These are phyloP conservation scores for Colletotrichum lentis DNA, from an alignment of 2,329 filamentous ascomycete species.

Conservation along the genomic window DNA sequence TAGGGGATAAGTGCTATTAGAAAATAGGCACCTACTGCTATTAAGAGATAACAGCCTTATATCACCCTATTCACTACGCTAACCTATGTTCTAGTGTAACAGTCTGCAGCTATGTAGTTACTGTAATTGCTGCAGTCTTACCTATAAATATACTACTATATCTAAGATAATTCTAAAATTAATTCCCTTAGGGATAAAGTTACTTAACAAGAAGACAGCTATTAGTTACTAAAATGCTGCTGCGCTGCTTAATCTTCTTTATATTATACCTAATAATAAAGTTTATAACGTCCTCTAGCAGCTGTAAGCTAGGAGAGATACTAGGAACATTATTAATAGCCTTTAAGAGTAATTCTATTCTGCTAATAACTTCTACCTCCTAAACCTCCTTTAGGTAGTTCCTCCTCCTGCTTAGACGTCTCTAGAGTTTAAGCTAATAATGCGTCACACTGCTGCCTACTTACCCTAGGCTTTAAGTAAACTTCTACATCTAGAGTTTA, in stretches of 20 bases:
- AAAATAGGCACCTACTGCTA: no score
- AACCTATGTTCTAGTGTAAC: constrained; percentile 12
- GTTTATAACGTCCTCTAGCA: constrained; percentile 19
- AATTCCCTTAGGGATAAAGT: constrained; percentile 17
- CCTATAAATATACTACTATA: constrained; percentile 21
- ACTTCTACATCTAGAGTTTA: constrained; percentile 11
- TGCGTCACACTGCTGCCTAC: constrained; percentile 25
- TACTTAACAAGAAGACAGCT: constrained; percentile 17
- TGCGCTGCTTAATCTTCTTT: constrained; percentile 17
- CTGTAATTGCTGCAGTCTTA: constrained; percentile 22
- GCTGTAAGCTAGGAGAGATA: constrained; percentile 9
- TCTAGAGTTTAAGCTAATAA: constrained; percentile 28
- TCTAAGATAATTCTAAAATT: constrained; percentile 31
- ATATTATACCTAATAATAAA: constrained; percentile 11
- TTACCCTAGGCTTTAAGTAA: constrained; percentile 23
- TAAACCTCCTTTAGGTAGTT: no score
- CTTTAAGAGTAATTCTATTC: constrained; percentile 12
- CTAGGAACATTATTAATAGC: constrained; percentile 9
- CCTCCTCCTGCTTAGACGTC: constrained; percentile 20
- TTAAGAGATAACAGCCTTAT: neutral
- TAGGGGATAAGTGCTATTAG: no score
- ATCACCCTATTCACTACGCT: neutral
- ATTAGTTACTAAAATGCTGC: constrained; percentile 7
- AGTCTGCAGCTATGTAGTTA: constrained; percentile 26
- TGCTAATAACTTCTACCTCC: neutral